Evolutionary conservation across 2,329 filamentous ascomycete species (phyloP), one percentile per base, ranked within the genome.

Genomic region (Escovopsis sp.): DNA sequence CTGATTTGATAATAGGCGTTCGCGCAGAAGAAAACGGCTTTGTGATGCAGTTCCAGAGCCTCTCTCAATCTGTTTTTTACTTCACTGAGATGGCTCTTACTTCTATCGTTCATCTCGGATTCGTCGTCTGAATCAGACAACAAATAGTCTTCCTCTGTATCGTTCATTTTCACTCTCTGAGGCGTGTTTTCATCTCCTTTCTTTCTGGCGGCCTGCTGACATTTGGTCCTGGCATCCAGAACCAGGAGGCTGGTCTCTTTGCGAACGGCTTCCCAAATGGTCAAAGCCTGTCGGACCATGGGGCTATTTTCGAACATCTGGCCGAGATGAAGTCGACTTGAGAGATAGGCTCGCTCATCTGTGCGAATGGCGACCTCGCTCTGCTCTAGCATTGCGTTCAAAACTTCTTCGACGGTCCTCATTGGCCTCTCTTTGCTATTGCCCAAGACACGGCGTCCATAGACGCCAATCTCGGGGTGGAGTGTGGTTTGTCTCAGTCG

Each of bases 351-450:
- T 41, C 86, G 75, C 54, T 91, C 80, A 45, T 89, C 80, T 0
- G 70, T 62, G 41, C 80, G 74, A 44, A 89, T 73, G 1, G 63
- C 57, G 6, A 66, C 67, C 44, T 89, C 83, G 36, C 82, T 87
- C 54, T 89, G 80, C 43, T 94, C 86, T 45, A 95, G 81, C 89
- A 98, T 95, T 4, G 81, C 78, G 49, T 86, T 80, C 10, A 98
- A 67, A 1, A 96, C 89, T 59, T 96, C 85, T 15, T 80, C 75
- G 2, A 94, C 81, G 1, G 88, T 93, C 11, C 84, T 73, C 49
- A 95, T 68, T 0, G 85, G 80, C 0, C 75, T 78, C 42, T 69
- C 70, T 39, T 70, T 75, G 36, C 67, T 74, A 37, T 73, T 69
- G 2, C 80, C 80, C 6, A 85, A 61, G 0, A 74, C 72, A 47